Base-by-base conservation (phyloP, 2,329 filamentous ascomycete species). In the Xylariomycetidae sp. region DNA sequence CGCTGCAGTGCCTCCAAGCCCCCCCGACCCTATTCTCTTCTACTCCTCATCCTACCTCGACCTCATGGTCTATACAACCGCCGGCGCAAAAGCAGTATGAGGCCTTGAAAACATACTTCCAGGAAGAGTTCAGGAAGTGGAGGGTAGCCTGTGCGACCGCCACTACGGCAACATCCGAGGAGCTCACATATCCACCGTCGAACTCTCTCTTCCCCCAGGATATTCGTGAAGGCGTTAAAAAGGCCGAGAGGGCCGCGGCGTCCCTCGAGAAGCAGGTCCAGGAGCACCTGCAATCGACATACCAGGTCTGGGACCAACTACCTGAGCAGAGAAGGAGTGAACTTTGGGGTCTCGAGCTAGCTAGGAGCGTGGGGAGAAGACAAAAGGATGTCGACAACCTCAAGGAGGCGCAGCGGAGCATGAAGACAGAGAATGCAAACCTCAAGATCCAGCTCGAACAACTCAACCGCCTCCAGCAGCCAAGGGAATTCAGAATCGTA, bases 11-110 rank as follows among this genome's bases (percentile, higher is more conserved):
- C 45, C 77, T 97, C 1, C 78, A 84, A 22, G 72, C 45, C 8
- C 88, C 89, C 3, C 81, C 86, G 4, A 92, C 87, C 1, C 69
- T 96, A 6, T 90, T 89, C 63, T 84, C 86, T 8, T 77, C 82
- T 1, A 86, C 82, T 6, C 87, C 88, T 18, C 83, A 94, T 50
- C 70, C 88, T 2, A 87, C 83, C 0, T 70, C 77, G 14, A 77
- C 81, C 3, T 92, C 87, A 1, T 95, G 90, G 80, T 88, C 88
- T 1, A 75, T 94, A 19, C 68, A 77, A 15, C 81, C 85, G 2
- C 89, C 89, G 0, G 80, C 77, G 1, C 70, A 79, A 41, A 77
- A 80, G 44, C 86, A 95, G 57, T 80, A 79, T 31, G 79, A 85
- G 12, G 82, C 86, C 1, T 66, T 96, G 12, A 71, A 77, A 26